Evolutionary conservation across 2,329 filamentous ascomycete species (phyloP).

Genomic region (Talaromyces atroroseus): DNA sequence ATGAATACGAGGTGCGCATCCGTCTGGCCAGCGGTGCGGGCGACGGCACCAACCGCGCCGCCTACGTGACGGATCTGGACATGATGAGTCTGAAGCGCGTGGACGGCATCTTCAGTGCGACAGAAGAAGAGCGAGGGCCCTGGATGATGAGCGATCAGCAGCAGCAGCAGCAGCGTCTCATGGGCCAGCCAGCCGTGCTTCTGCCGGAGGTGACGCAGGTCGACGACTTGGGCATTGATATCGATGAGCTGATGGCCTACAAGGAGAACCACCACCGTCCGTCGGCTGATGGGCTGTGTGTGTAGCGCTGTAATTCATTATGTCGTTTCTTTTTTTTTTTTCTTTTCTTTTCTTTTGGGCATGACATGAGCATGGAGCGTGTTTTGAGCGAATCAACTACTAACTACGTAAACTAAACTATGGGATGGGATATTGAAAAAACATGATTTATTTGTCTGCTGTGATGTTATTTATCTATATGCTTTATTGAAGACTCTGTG

Average conservation of each 20-base stretch:
- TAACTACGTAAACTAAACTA: too few species aligned
- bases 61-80: constrained; percentile 89
- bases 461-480: too few species aligned
- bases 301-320: not conserved
- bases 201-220: constrained; percentile 27
- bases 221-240: constrained; percentile 31
- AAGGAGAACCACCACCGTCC: not conserved
- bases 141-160: constrained; percentile 59
- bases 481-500: too few species aligned
- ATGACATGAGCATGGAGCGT: not conserved
- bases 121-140: constrained; percentile 78
- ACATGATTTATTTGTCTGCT: too few species aligned
- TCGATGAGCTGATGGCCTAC: constrained; percentile 14
- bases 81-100: constrained; percentile 82
- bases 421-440: too few species aligned
- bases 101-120: constrained; percentile 74
- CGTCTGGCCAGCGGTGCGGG: constrained; percentile 66
- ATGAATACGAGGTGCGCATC: constrained; percentile 87
- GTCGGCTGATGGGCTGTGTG: not conserved
- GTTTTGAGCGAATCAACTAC: not conserved
- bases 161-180: constrained; percentile 25
- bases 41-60: constrained; percentile 76
- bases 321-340: not conserved
- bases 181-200: constrained; percentile 29
- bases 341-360: not conserved